phyloP scores from a whole-genome alignment of 1,284 basidiomycete genomes.

The Gymnopus androsaceus region DNA sequence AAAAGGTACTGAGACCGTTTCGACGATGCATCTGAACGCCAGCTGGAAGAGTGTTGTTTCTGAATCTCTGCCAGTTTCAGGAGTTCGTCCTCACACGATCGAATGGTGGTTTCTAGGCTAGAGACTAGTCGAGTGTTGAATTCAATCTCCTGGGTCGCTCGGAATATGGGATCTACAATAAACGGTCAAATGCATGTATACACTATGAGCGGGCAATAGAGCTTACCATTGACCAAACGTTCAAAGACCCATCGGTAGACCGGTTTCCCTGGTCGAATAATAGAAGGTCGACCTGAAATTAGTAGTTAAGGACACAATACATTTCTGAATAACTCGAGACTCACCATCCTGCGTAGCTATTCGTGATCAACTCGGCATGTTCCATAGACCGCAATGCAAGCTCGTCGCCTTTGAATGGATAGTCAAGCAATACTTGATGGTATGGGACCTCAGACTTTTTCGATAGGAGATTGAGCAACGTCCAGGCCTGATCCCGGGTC shows the following conservation, averaged over 20 bases:
- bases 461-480: slow-evolving; percentile 76
- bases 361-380: slow-evolving; percentile 84
- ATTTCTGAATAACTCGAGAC: slow-evolving; percentile 18
- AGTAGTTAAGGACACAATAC: slow-evolving; percentile 4
- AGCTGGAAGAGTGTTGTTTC: slow-evolving; percentile 41
- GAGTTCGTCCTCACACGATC: slow-evolving; percentile 78
- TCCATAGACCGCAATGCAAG: slow-evolving; percentile 82
- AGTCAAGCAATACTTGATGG: slow-evolving; percentile 79
- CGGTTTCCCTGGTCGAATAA: slow-evolving; percentile 88
- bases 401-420: slow-evolving; percentile 93
- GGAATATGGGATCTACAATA: slow-evolving; percentile 72
- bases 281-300: slow-evolving; percentile 75
- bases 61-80: slow-evolving; percentile 61
- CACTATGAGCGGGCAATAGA: not conserved
- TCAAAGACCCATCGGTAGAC: slow-evolving; percentile 87
- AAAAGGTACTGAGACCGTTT: slow-evolving; percentile 70
- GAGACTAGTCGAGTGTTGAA: slow-evolving; percentile 77
- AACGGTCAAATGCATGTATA: not conserved
- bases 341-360: slow-evolving; percentile 77
- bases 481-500: slow-evolving; percentile 89
- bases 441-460: slow-evolving; percentile 79
- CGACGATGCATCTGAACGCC: slow-evolving; percentile 53
- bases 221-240: slow-evolving; percentile 72
- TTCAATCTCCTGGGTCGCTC: slow-evolving; percentile 79
- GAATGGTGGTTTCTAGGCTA: slow-evolving; percentile 66